A percentile compares a stretch with the other conserved stretches of the same genome.
Evolutionary conservation across 2,329 filamentous ascomycete species (phyloP).

Genomic region (Fusarium penzigii): DNA sequence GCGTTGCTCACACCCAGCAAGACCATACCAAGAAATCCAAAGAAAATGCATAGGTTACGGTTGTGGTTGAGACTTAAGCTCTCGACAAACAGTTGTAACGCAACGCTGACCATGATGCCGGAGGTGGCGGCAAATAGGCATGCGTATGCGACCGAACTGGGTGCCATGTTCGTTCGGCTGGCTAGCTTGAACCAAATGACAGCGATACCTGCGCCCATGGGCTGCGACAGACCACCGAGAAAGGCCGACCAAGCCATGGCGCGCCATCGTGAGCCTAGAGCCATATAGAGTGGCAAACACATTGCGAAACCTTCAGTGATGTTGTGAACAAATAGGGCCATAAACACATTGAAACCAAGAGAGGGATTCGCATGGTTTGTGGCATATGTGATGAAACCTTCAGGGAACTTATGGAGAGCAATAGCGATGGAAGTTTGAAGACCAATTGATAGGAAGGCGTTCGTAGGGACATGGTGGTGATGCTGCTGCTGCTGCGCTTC

Average conservation of each 20-base stretch:
- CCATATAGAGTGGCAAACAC: constrained; percentile 89
- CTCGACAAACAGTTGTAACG: constrained; percentile 85
- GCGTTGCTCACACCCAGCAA: constrained; percentile 84
- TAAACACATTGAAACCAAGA: constrained; percentile 88
- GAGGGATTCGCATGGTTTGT: constrained; percentile 94
- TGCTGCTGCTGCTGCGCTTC: constrained; percentile 73
- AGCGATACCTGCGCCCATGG: constrained; percentile 80
- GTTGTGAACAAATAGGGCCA: constrained; percentile 96
- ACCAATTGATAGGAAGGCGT: constrained; percentile 92
- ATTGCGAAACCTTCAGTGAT: constrained; percentile 97
- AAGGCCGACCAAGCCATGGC: constrained; percentile 85
- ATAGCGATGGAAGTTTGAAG: constrained; percentile 95
- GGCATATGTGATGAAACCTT: constrained; percentile 85
- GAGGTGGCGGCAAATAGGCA: constrained; percentile 86
- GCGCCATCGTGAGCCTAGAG: constrained; percentile 74
- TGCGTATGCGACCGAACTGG: constrained; percentile 66
- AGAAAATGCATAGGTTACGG: constrained; percentile 73
- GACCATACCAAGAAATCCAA: constrained; percentile 84
- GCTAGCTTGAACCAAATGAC: constrained; percentile 83
- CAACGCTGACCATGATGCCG: constrained; percentile 95
- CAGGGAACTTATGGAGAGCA: constrained; percentile 92
- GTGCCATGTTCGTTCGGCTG: constrained; percentile 47
- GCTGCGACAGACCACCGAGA: constrained; percentile 84
- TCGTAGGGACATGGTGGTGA: constrained; percentile 93
- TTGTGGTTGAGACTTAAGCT: constrained; percentile 80